phyloP scores from a whole-genome alignment of 352 stramenopile species.

The Phytopythium oedochilum region DNA sequence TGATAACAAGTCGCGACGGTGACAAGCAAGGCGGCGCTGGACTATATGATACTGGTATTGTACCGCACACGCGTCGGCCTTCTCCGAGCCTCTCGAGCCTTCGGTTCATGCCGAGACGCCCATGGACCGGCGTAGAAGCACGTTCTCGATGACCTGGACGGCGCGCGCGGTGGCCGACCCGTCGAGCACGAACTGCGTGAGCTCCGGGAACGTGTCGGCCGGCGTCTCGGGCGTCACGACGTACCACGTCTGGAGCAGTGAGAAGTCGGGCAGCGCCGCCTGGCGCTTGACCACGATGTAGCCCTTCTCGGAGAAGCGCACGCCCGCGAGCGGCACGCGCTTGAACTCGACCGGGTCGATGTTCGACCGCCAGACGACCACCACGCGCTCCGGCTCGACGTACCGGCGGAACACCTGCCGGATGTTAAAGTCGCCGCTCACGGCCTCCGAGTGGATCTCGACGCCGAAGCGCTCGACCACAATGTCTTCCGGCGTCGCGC shows the following conservation, averaged over 20 bases:
- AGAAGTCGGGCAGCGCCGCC: slow-evolving; percentile 19
- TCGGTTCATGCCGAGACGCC: background rate
- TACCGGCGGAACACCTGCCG: slow-evolving; percentile 60
- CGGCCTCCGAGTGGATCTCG: slow-evolving; percentile 40
- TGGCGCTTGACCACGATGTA: slow-evolving; percentile 49
- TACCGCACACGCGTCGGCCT: too few species aligned
- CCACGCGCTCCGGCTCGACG: slow-evolving; percentile 49
- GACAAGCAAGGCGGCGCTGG: too few species aligned
- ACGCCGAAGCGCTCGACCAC: slow-evolving; percentile 61
- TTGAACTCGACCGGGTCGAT: slow-evolving; percentile 58
- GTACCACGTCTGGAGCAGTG: slow-evolving; percentile 39
- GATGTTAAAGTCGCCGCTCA: slow-evolving; percentile 45
- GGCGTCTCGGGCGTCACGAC: slow-evolving; percentile 36
- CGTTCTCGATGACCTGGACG: slow-evolving; percentile 56
- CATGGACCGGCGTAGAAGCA: slow-evolving; percentile 16
- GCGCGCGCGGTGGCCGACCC: slow-evolving; percentile 26
- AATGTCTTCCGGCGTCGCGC: slow-evolving; percentile 29
- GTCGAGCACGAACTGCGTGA: slow-evolving; percentile 41
- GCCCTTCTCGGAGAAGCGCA: slow-evolving; percentile 59
- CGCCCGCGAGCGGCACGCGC: slow-evolving; percentile 29
- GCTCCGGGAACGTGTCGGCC: slow-evolving; percentile 22
- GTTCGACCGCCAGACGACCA: slow-evolving; percentile 58
- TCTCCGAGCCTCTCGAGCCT: background rate
- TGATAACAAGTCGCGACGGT: background rate
- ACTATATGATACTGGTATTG: too few species aligned